phyloP scores from a whole-genome alignment of 176 grass and related monocot species.

The Otatea glauca region DNA sequence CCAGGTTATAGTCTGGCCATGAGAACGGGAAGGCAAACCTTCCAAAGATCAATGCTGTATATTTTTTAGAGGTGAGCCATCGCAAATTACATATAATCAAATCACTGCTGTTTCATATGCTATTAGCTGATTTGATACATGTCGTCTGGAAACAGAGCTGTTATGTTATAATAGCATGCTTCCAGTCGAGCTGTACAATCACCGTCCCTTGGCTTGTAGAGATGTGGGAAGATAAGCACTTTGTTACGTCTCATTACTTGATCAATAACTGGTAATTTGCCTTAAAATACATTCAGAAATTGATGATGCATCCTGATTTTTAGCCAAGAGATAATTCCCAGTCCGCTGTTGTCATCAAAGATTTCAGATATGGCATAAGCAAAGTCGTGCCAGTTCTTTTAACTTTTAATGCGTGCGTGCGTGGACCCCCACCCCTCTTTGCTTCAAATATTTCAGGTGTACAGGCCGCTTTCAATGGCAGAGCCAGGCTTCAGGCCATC shows the following conservation, averaged over 20 bases:
- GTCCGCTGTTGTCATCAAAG: background rate
- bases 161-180: background rate
- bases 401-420: background rate
- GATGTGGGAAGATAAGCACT: background rate
- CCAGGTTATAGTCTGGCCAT: background rate
- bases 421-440: no score
- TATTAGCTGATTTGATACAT: background rate
- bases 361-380: slow-evolving; percentile 1
- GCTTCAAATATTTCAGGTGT: no score
- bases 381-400: slow-evolving; percentile 20
- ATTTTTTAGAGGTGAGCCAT: slow-evolving; percentile 9
- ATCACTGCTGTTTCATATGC: background rate
- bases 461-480: no score
- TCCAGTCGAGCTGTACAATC: background rate
- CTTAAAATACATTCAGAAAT: background rate
- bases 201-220: background rate
- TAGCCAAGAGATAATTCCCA: background rate
- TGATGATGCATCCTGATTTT: background rate
- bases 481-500: no score
- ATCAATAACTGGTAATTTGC: background rate
- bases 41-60: slow-evolving; percentile 6
- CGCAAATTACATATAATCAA: slow-evolving; percentile 14
- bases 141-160: background rate
- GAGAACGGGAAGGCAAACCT: background rate
- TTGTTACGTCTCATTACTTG: background rate